Evolutionary conservation across 495 filamentous ascomycete species (phyloP), one percentile per base, ranked within the genome.

Genomic region (Aspergillus hancockii): DNA sequence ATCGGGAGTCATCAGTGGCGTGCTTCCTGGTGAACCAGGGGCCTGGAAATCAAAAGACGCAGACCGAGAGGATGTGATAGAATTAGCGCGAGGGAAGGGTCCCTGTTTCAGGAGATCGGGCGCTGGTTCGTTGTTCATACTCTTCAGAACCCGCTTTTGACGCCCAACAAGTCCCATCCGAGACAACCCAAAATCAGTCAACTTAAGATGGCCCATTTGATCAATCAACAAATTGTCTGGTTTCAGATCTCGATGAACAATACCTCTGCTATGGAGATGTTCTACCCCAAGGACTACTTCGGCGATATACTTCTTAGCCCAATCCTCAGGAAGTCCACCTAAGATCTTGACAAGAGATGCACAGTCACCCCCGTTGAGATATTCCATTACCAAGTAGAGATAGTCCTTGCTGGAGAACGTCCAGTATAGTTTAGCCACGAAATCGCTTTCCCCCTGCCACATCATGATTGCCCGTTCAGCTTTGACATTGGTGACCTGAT

Each of bases 391-490:
- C 63, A 98, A 79, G 70, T 98, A 98, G 30, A 98, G 87, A 69
- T 96, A 98, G 68, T 98, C 94, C 69, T 98, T 98, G 81, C 95
- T 98, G 28, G 94, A 93, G 67, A 98, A 98, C 0, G 94, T 98
- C 94, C 94, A 98, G 75, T 97, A 98, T 7, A 98, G 80, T 73
- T 98, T 98, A 16, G 94, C 94, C 51, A 98, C 94, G 73, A 98
- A 98, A 62, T 98, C 94, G 73, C 94, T 98, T 68, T 98, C 94
- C 25, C 95, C 95, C 77, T 98, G 95, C 87, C 94, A 96, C 95
- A 98, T 98, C 94, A 98, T 97, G 66, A 98, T 98, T n/a, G 95
- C 95, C 62, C 94, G 84, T 73, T 98, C 94, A 12, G 95, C 94
- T 75, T 98, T 97, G 61, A 98, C 94, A 68, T 98, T 98, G 49